These are phyloP conservation scores for Berberis thunbergii DNA, from an alignment of 164 flowering plant species.

Conservation along the genomic window DNA sequence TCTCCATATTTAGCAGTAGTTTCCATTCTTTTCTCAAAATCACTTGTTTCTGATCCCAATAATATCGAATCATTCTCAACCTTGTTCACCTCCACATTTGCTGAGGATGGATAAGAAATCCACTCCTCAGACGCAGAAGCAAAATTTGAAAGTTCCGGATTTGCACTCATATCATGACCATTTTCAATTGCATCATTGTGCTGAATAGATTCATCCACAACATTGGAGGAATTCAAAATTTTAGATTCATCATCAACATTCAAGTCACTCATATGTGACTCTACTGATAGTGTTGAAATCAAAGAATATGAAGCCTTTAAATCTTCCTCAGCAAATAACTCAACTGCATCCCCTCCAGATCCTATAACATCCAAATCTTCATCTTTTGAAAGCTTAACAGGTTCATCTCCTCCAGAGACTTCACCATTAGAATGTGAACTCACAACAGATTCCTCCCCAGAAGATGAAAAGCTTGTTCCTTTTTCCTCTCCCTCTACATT, in stretches of 20 bases:
- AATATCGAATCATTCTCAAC: conserved; percentile 6
- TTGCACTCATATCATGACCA: conserved; percentile 4
- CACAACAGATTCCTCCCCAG: conserved; percentile 4
- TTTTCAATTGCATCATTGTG: not conserved
- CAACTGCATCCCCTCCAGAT: conserved; percentile 7
- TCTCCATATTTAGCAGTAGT: conserved; percentile 11
- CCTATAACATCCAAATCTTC: conserved; percentile 5
- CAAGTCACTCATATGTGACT: not conserved
- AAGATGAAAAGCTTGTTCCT: not conserved
- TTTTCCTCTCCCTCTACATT: conserved; percentile 3
- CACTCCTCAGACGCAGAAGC: no score
- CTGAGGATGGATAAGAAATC: not conserved
- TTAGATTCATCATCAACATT: conserved; percentile 1
- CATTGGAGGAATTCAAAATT: conserved; percentile 5
- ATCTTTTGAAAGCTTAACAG: conserved; percentile 7
- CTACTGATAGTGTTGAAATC: not conserved
- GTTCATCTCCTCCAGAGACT: conserved; percentile 1
- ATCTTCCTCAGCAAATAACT: conserved; percentile 7
- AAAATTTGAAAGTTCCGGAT: no score
- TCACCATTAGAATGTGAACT: conserved; percentile 1
- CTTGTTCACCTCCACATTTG: conserved; percentile 9
- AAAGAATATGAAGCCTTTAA: conserved; percentile 2
- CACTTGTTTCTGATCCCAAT: conserved; percentile 4
- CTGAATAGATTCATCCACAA: not conserved
- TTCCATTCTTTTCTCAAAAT: conserved; percentile 6